Evolutionary conservation across 2,329 filamentous ascomycete species (phyloP), one percentile per base, ranked within the genome.

Genomic region (Verticillium tricorpus): DNA sequence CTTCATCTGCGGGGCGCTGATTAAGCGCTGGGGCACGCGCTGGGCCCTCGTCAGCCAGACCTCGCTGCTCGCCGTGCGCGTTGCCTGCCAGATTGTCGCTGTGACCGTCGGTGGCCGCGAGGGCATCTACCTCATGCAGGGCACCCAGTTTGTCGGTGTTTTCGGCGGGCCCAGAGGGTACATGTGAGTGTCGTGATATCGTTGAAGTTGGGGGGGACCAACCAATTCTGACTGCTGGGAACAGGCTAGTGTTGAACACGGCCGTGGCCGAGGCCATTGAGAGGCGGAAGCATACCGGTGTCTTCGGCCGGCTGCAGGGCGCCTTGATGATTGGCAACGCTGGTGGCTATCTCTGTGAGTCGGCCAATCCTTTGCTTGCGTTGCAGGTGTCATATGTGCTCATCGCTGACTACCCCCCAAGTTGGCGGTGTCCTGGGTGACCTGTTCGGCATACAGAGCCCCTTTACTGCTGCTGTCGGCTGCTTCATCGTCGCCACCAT

Each of bases 111-210:
- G 89, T 1, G 84, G 84, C n/a, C 76, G 76, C 2, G 65, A 76
- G 0, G 89, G 89, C n/a, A 89, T 91, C 67, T 74, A 85, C 15
- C 87, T 91, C 32, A 84, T 91, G 34, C 89, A 92, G 71, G 74
- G 75, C 31, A 88, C 85, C 0, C 89, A 92, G 74, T 74, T 88
- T 17, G 87, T 91, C 60, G 90, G 87, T 0, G 77, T 91, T 17
- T 66, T 91, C 2, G 89, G 89, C 0, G 89, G 89, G 0, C 89
- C 89, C 0, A 83, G 84, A 0, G 89, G 89, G 0, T 91, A 90
- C 68, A 81, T 91, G 75, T 79, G 61, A 64, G 75, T 35, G n/a
- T 9, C 34, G 1, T 35, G 34, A 35, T 39, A 17, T 12, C 28
- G 22, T 7, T 22, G 3, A 34, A 7, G 3, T 2, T 1, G 0